Base-by-base conservation (phyloP, 2,329 filamentous ascomycete species). In the Lanzia echinophila region DNA sequence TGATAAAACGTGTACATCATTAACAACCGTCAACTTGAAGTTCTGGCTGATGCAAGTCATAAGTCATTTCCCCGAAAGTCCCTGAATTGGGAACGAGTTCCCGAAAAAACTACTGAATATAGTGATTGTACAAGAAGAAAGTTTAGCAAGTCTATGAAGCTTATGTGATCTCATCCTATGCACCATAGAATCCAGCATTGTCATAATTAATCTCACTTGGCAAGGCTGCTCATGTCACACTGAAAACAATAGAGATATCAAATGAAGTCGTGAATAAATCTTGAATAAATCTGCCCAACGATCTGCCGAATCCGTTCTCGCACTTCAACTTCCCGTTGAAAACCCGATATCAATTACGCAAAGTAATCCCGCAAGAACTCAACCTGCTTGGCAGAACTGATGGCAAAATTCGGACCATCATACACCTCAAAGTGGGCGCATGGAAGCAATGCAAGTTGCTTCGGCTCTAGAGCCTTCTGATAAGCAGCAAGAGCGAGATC, bases 381-480 rank as follows among this genome's bases (percentile, higher is more conserved):
- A 65, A 72, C 68, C 52, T 71, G 67, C 36, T 70, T 67, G 5
- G 65, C 67, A 42, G 68, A 65, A 17, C 68, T 55, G 57, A 62
- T 66, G 61, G 69, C 64, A 67, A 71, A 41, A 42, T 57, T 47
- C 58, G 53, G 13, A 13, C 51, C 50, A 22, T 8, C 11, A 39
- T 71, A 73, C 11, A 56, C 64, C 54, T 71, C 71, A 59, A 73
- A 73, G 62, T 73, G 72, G 3, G 68, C 71, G n/a, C 68, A 66
- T 8, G 65, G 61, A 22, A 73, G 49, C 19, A 70, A 58, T 12
- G 67, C 60, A 46, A 74, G 59, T 52, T 70, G 60, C 58, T 74
- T 74, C 17, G 70, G 71, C 58, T 73, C 71, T 31, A 59, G 53
- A 1, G 71, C 72, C 6, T 64, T 61, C n/a, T 60, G 57, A 54